A percentile compares a stretch with the other conserved stretches of the same genome.
These are phyloP conservation scores for Saturnispora galanensis DNA, from an alignment of 805 yeast species.

Conservation along the genomic window DNA sequence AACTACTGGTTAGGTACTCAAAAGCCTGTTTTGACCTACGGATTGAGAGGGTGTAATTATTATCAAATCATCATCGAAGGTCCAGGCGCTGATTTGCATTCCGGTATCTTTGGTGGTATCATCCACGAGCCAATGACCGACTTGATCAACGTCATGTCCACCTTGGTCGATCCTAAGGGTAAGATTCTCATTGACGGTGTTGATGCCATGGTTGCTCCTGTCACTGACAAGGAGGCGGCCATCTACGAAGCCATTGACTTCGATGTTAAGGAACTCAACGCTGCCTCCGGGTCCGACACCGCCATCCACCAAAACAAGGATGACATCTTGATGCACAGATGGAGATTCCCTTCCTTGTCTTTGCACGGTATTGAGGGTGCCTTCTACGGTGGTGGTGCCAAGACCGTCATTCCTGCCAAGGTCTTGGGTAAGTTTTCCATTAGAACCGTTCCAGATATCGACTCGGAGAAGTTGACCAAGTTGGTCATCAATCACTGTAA, in stretches of 20 bases:
- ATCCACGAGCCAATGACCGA: constrained; percentile 97
- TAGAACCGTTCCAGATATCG: constrained; percentile 94
- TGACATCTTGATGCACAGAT: constrained; percentile 90
- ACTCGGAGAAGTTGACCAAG: constrained; percentile 66
- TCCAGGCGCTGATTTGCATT: constrained; percentile 94
- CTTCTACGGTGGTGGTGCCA: constrained; percentile 88
- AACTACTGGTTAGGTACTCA: constrained; percentile 98
- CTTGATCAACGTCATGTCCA: constrained; percentile 63
- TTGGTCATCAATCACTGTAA: constrained; percentile 64
- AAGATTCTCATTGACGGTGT: constrained; percentile 82
- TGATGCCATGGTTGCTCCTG: constrained; percentile 89
- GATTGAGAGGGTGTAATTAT: constrained; percentile 93
- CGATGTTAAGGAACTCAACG: constrained; percentile 72
- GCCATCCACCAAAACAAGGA: constrained; percentile 68
- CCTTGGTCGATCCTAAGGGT: constrained; percentile 75
- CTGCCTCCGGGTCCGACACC: constrained; percentile 82
- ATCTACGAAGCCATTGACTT: constrained; percentile 83
- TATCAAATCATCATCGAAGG: constrained; percentile 77
- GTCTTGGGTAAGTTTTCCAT: constrained; percentile 93
- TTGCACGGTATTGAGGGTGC: constrained; percentile 98
- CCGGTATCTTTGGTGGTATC: constrained; percentile 96
- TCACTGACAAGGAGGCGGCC: constrained; percentile 68
- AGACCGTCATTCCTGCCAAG: constrained; percentile 94
- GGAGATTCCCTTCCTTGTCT: constrained; percentile 97
- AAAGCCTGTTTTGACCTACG: constrained; percentile 95